Conservation (phyloP, 139 green algal species). For the Picochlorum sp. region DNA sequence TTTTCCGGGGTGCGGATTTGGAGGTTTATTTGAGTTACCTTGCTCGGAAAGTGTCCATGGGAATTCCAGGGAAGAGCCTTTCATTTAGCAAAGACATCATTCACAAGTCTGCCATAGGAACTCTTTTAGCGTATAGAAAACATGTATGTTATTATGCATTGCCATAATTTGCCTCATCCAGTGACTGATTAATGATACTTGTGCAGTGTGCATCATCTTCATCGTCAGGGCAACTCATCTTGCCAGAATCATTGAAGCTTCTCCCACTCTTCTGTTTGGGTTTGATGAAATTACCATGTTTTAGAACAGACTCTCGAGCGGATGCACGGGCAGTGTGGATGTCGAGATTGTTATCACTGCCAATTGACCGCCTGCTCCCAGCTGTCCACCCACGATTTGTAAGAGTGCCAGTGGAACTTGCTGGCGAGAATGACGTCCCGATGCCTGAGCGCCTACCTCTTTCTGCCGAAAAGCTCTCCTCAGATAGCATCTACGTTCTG, state of each 20-base stretch:
- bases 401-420: slow-evolving; percentile 28
- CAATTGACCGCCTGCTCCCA: slow-evolving; percentile 35
- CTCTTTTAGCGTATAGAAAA: slow-evolving; percentile 57
- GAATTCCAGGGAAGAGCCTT: slow-evolving; percentile 32
- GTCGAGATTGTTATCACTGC: slow-evolving; percentile 50
- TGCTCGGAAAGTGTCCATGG: slow-evolving; percentile 15
- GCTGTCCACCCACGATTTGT: slow-evolving; percentile 61
- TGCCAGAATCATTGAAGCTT: slow-evolving; percentile 87
- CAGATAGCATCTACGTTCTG: slow-evolving; percentile 66
- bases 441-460: slow-evolving; percentile 30
- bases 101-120: slow-evolving; percentile 33
- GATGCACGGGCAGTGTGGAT: slow-evolving; percentile 35
- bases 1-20: slow-evolving; percentile 79
- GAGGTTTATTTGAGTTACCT: slow-evolving; percentile 59
- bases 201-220: slow-evolving; percentile 13
- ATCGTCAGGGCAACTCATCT: slow-evolving; percentile 69
- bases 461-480: slow-evolving; percentile 47
- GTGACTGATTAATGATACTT: background rate
- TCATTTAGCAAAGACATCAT: slow-evolving; percentile 46
- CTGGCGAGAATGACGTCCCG: background rate
- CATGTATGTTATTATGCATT: slow-evolving; percentile 20
- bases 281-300: slow-evolving; percentile 58
- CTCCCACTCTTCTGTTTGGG: slow-evolving; percentile 73
- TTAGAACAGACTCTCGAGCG: slow-evolving; percentile 37
- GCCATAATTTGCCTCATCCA: background rate